phyloP scores from a whole-genome alignment of 176 grass and related monocot genomes.

The Triticum turgidum region DNA sequence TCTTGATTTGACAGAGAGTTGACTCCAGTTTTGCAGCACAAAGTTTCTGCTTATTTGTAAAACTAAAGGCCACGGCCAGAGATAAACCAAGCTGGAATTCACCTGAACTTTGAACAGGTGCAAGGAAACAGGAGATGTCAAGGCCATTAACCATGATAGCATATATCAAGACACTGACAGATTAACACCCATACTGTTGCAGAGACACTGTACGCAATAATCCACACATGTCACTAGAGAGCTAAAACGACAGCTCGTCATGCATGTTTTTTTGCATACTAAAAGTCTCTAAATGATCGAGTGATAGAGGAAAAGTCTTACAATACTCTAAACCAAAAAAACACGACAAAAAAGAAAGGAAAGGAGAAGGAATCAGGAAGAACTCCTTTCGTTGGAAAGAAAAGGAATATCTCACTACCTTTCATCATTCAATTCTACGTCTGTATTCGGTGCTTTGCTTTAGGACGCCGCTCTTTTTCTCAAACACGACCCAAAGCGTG shows the following conservation, averaged over 20 bases:
- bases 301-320: constrained; percentile 2
- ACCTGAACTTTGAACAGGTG: background rate
- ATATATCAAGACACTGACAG: background rate
- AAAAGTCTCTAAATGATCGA: background rate
- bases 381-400: constrained; percentile 16
- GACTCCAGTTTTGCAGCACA: background rate
- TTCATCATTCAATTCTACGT: constrained; percentile 23
- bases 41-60: background rate
- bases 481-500: background rate
- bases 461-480: background rate
- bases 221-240: constrained; percentile 20
- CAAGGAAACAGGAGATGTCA: background rate
- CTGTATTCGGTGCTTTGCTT: constrained; percentile 17
- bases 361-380: constrained; percentile 7
- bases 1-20: background rate
- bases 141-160: background rate
- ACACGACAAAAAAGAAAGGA: background rate
- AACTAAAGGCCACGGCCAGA: background rate
- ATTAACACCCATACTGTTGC: constrained; percentile 13
- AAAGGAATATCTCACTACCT: constrained; percentile 16
- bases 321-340: background rate
- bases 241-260: constrained; percentile 11
- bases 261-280: constrained; percentile 8
- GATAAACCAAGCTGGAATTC: constrained; percentile 6
- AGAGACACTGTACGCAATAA: background rate